These are phyloP conservation scores for Gossypium lobatum DNA, from an alignment of 441 rosid species.

Conservation along the genomic window DNA sequence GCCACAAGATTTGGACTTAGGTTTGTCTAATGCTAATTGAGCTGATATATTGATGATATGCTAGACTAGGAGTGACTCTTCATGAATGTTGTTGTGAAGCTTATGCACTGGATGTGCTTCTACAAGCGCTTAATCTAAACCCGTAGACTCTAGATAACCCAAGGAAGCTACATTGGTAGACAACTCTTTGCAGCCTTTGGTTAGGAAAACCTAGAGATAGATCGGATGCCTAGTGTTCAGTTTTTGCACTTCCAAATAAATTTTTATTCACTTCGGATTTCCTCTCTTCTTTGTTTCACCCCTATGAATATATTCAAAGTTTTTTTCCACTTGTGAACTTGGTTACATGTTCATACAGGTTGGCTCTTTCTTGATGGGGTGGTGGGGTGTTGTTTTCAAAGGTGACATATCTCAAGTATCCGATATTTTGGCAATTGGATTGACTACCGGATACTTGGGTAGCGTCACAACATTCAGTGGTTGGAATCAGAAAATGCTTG, in stretches of 20 bases:
- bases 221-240: background rate
- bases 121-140: background rate
- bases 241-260: background rate
- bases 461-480: slow-evolving; percentile 89
- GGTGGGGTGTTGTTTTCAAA: slow-evolving; percentile 89
- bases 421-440: slow-evolving; percentile 62
- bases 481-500: slow-evolving; percentile 95
- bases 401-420: slow-evolving; percentile 54
- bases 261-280: background rate
- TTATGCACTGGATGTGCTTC: background rate
- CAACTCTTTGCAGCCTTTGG: background rate
- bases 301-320: background rate
- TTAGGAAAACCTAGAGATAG: background rate
- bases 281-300: slow-evolving; percentile 1
- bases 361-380: slow-evolving; percentile 96
- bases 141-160: background rate
- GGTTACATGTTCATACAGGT: slow-evolving; percentile 32
- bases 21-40: background rate
- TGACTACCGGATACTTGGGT: slow-evolving; percentile 81
- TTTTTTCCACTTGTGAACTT: background rate
- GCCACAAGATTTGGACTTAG: background rate
- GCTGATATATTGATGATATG: slow-evolving; percentile 4
- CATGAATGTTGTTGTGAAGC: background rate
- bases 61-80: background rate
- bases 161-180: background rate